Base-by-base conservation (phyloP, 306 rosid genomes). In the Cucumis cinereus region DNA sequence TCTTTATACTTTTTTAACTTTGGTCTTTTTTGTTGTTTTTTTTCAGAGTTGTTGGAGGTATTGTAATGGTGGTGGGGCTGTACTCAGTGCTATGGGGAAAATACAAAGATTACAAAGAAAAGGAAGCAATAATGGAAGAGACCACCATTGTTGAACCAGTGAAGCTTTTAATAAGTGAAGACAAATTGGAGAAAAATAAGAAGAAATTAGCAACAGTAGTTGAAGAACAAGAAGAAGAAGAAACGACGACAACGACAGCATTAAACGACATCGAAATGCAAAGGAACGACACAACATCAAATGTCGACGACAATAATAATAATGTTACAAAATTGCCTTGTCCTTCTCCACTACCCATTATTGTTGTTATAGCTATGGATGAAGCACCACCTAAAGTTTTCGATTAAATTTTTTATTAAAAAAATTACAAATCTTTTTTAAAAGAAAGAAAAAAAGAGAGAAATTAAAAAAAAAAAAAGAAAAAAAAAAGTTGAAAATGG, bases 41-140 rank as follows among this genome's bases (percentile, higher is more conserved):
- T 5, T 50, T 50, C 87, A 93, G 98, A 33, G 55, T 90, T 61
- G 33, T 89, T 72, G 98, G 98, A 56, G 93, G 94, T 14, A 69
- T 81, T 56, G 74, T 93, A 19, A 93, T 93, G 3, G 97, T 93
- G 52, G 79, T 86, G 74, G 98, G 98, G 68, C 93, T 90, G 10
- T 93, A 93, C 88, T 81, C 90, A 0, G 93, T 93, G 87, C 86
- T 93, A 12, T 93, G 98, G 98, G 98, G 95, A 0, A 90, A 90
- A 81, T 84, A 87, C 86, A 90, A 87, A 72, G 98, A 93, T 75
- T 66, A 80, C 86, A 82, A 85, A 75, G 97, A 91, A 78, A 80
- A 78, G 54, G 88, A 85, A 72, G 86, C 66, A 19, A 33, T 62
- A 16, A 77, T 62, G 6, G 83, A 77, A 74, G 33, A 19, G 15